Evolutionary conservation across 202 grass and related monocot genomes (phyloP).

Genomic region (Bolboschoenoplectus hybrid): DNA sequence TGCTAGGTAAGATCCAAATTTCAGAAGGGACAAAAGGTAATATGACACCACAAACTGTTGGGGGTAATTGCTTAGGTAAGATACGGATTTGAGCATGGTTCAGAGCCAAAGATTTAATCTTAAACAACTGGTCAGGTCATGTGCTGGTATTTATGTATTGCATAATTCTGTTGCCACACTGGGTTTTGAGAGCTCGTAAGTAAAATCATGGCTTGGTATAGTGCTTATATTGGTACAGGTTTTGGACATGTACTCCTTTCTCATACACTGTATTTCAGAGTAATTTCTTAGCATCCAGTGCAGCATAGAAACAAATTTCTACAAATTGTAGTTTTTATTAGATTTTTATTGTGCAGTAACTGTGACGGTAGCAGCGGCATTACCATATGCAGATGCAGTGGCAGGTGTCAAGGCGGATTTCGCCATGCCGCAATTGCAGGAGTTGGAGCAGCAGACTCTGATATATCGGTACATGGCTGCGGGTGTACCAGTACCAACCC

Average conservation of each 20-base stretch:
- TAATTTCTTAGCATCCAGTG: not conserved
- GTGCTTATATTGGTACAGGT: not conserved
- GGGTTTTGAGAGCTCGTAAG: not conserved
- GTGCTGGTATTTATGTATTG: slow-evolving; percentile 10
- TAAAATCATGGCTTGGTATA: not conserved
- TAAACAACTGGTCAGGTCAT: not conserved
- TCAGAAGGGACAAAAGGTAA: not conserved
- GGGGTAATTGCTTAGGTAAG: slow-evolving; percentile 10
- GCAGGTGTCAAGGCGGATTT: slow-evolving; percentile 64
- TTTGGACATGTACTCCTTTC: slow-evolving; percentile 10
- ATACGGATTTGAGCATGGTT: not conserved
- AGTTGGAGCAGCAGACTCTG: slow-evolving; percentile 76
- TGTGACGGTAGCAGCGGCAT: slow-evolving; percentile 33
- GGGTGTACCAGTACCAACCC: slow-evolving; percentile 74
- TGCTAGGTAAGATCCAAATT: not conserved
- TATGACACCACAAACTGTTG: not conserved
- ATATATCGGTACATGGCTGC: slow-evolving; percentile 83
- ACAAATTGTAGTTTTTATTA: slow-evolving; percentile 6
- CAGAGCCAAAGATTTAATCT: not conserved
- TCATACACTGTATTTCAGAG: not conserved
- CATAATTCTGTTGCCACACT: not conserved
- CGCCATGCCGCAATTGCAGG: slow-evolving; percentile 68
- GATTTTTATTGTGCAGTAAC: slow-evolving; percentile 27
- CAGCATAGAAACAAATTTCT: not conserved
- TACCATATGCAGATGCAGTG: slow-evolving; percentile 37